These are phyloP conservation scores for Wakefieldia striispora DNA, from an alignment of 768 basidiomycete species.

Conservation along the genomic window DNA sequence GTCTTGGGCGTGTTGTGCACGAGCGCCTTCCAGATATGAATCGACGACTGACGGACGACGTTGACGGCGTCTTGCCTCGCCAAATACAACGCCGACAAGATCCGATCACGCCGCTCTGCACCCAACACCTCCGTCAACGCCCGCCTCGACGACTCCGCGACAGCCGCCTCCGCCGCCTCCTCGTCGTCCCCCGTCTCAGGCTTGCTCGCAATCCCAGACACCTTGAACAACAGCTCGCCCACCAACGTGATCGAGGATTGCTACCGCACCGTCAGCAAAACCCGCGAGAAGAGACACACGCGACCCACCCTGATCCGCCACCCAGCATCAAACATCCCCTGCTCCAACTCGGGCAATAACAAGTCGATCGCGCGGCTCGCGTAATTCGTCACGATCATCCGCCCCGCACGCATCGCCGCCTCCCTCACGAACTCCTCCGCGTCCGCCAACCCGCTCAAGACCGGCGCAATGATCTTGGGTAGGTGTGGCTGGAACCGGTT, in stretches of 20 bases:
- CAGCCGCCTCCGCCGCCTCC: constrained; percentile 55
- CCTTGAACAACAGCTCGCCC: constrained; percentile 93
- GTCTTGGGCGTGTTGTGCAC: constrained; percentile 93
- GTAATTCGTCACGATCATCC: constrained; percentile 97
- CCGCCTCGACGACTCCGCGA: constrained; percentile 78
- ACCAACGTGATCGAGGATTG: constrained; percentile 96
- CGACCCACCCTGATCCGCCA: constrained; percentile 89
- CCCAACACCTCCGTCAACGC: constrained; percentile 89
- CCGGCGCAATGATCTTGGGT: constrained; percentile 90
- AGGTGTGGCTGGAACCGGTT: constrained; percentile 95
- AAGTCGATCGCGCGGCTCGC: constrained; percentile 89
- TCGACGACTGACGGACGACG: constrained; percentile 84
- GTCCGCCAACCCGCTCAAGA: constrained; percentile 88
- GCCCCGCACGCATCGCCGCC: constrained; percentile 96
- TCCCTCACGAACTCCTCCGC: constrained; percentile 94
- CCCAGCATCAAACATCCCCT: constrained; percentile 89
- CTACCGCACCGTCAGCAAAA: constrained; percentile 35
- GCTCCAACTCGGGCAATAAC: constrained; percentile 89
- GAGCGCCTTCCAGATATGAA: constrained; percentile 97
- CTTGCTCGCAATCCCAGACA: constrained; percentile 94
- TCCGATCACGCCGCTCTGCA: constrained; percentile 82
- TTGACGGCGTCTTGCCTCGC: constrained; percentile 92
- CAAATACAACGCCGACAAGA: constrained; percentile 87
- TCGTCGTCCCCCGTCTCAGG: constrained; percentile 74
- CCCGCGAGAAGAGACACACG: not conserved